A percentile compares a stretch with the other conserved stretches of the same genome.
These are phyloP conservation scores for Sphaerulina musiva DNA, from an alignment of 2,329 filamentous ascomycete species.

Conservation along the genomic window DNA sequence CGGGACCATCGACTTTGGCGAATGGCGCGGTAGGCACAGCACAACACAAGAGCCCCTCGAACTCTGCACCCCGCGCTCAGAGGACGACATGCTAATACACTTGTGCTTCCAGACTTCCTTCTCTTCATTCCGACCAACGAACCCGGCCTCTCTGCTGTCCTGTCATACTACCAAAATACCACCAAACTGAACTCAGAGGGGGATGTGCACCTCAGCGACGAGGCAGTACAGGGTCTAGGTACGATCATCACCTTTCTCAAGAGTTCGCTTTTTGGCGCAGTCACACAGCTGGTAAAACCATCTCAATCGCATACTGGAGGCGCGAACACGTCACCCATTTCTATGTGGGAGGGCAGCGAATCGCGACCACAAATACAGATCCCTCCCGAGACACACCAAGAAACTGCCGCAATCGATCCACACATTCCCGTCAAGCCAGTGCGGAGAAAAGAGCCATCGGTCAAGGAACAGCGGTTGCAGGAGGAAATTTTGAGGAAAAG, in stretches of 20 bases:
- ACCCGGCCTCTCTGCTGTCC: constrained; percentile 69
- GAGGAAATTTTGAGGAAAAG: constrained; percentile 19
- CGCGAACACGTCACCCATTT: constrained; percentile 15
- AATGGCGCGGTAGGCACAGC: constrained; percentile 70
- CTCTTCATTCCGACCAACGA: constrained; percentile 72
- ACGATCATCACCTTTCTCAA: constrained; percentile 63
- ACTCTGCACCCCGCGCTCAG: not conserved
- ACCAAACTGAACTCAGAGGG: constrained; percentile 88
- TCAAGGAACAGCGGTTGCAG: constrained; percentile 10
- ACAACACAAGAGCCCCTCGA: constrained; percentile 10
- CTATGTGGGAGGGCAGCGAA: constrained; percentile 23
- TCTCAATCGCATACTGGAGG: constrained; percentile 17
- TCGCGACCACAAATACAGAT: constrained; percentile 16
- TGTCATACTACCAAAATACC: constrained; percentile 86
- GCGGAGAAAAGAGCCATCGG: constrained; percentile 27
- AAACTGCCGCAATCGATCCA: constrained; percentile 27
- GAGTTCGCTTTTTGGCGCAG: constrained; percentile 67
- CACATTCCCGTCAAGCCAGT: constrained; percentile 33
- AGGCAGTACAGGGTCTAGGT: constrained; percentile 90
- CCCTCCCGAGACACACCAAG: constrained; percentile 14
- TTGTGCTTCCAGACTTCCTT: constrained; percentile 63
- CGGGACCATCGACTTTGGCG: constrained; percentile 78
- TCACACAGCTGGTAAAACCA: constrained; percentile 48
- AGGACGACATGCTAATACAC: not conserved
- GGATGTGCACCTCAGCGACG: constrained; percentile 85